Conservation (phyloP, 441 rosid genomes). For the Bruguiera hainesii region DNA sequence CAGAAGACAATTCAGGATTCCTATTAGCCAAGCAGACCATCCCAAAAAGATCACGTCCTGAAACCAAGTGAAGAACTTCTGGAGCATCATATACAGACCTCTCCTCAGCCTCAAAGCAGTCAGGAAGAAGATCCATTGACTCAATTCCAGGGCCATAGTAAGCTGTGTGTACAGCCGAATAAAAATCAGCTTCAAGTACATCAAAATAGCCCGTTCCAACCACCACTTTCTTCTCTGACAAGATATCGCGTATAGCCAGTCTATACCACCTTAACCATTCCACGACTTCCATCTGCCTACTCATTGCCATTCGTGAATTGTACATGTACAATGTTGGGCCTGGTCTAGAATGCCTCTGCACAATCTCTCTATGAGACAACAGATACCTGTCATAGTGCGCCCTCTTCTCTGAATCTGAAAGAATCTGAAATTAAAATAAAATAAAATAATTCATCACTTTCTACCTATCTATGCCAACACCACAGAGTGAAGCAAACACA, state of each 20-base stretch:
- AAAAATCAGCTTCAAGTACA: slow-evolving; percentile 78
- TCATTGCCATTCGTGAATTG: slow-evolving; percentile 31
- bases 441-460: no score
- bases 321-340: slow-evolving; percentile 38
- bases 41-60: slow-evolving; percentile 88
- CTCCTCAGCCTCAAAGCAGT: slow-evolving; percentile 93
- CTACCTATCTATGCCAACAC: no score
- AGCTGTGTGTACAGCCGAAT: slow-evolving; percentile 74
- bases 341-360: slow-evolving; percentile 37
- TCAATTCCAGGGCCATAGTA: slow-evolving; percentile 81
- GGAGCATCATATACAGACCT: slow-evolving; percentile 69
- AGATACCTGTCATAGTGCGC: slow-evolving; percentile 66
- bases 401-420: slow-evolving; percentile 70
- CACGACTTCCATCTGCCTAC: slow-evolving; percentile 79
- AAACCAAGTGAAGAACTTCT: slow-evolving; percentile 88
- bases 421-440: slow-evolving; percentile 56
- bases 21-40: slow-evolving; percentile 65
- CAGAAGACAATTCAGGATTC: slow-evolving; percentile 46
- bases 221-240: slow-evolving; percentile 61
- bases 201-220: slow-evolving; percentile 63
- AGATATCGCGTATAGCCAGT: slow-evolving; percentile 64
- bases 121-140: slow-evolving; percentile 80
- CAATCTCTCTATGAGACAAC: slow-evolving; percentile 49
- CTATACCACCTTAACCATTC: slow-evolving; percentile 94
- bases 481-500: no score